Conservation (phyloP, 148 eudicot species). For the Arbutus unedo region DNA sequence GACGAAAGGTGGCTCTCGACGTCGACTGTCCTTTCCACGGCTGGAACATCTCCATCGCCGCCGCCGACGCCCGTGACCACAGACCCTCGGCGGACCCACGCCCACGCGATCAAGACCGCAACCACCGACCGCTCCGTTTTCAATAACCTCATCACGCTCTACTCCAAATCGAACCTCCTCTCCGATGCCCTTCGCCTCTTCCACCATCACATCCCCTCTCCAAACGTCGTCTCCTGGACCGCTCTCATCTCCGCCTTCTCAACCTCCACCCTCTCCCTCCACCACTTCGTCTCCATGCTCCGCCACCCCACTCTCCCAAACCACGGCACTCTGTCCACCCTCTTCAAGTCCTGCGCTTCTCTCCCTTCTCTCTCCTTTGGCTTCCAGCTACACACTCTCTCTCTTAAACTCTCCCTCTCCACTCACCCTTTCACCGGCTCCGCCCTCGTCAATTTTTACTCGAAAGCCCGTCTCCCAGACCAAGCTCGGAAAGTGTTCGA, state of each 20-base stretch:
- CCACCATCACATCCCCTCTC: constrained; percentile 45
- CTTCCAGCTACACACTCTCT: constrained; percentile 39
- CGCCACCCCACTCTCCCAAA: constrained; percentile 56
- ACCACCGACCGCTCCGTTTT: constrained; percentile 16
- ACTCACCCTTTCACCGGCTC: constrained; percentile 42
- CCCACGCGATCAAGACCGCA: constrained; percentile 38
- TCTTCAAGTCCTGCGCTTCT: constrained; percentile 49
- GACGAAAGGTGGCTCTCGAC: neutral
- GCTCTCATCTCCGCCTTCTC: constrained; percentile 42
- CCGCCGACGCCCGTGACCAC: neutral
- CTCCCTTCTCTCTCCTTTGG: constrained; percentile 33
- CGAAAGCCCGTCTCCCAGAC: constrained; percentile 31
- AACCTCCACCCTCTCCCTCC: constrained; percentile 33
- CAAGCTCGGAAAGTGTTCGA: constrained; percentile 57
- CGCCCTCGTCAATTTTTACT: constrained; percentile 42
- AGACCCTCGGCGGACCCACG: constrained; percentile 48
- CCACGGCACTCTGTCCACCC: constrained; percentile 42
- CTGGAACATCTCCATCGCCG: neutral
- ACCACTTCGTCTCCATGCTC: constrained; percentile 60
- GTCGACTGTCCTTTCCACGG: neutral
- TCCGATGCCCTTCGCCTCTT: constrained; percentile 36
- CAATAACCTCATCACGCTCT: constrained; percentile 53
- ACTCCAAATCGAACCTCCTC: constrained; percentile 46
- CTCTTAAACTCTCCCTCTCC: constrained; percentile 31
- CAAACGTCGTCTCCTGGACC: constrained; percentile 51